Evolutionary conservation across 257 asterid species (phyloP).

Genomic region (Nicotiana attenuata): DNA sequence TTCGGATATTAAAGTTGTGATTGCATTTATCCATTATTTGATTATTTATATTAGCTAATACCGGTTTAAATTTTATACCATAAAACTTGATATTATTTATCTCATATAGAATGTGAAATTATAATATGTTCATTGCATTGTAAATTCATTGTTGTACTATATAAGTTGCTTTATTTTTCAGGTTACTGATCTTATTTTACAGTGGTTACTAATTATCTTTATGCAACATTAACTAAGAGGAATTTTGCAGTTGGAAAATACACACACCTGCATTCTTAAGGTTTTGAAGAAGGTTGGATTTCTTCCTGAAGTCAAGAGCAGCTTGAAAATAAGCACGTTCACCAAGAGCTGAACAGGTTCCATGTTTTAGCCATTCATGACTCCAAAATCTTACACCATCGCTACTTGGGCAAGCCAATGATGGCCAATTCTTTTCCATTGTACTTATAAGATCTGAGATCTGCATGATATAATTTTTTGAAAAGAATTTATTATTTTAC

Average conservation of each 20-base stretch:
- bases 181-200: neutral
- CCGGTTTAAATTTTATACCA: too few species aligned
- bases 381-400: conserved; percentile 62
- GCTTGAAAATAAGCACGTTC: conserved; percentile 46
- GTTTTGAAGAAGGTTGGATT: conserved; percentile 50
- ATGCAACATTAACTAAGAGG: neutral
- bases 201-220: too few species aligned
- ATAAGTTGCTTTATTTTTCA: neutral
- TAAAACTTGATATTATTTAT: too few species aligned
- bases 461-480: conserved; percentile 17
- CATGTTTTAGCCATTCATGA: conserved; percentile 87
- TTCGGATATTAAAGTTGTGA: too few species aligned
- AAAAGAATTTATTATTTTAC: neutral
- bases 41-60: too few species aligned
- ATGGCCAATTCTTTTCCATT: conserved; percentile 76
- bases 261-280: conserved; percentile 48
- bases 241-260: neutral
- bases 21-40: too few species aligned
- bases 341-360: conserved; percentile 59
- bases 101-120: too few species aligned
- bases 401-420: conserved; percentile 66
- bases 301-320: conserved; percentile 52
- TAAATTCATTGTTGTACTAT: too few species aligned
- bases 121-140: too few species aligned
- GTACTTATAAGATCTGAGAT: conserved; percentile 44